These are phyloP conservation scores for Podaxis pistillaris DNA, from an alignment of 768 basidiomycete genomes.

Conservation along the genomic window DNA sequence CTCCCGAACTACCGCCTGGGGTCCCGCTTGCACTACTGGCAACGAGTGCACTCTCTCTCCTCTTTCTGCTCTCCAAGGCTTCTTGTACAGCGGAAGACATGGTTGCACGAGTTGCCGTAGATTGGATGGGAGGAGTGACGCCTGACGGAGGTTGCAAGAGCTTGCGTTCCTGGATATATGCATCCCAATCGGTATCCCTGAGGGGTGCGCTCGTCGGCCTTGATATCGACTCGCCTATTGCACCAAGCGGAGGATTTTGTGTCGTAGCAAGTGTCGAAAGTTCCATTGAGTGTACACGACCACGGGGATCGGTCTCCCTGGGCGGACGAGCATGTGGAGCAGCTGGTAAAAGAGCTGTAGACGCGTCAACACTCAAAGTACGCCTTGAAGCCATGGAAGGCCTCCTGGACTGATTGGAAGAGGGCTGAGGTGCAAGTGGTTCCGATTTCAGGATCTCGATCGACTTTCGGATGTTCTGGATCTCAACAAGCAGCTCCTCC, in stretches of 20 bases:
- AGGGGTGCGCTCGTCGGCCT: constrained; percentile 76
- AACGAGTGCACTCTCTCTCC: constrained; percentile 67
- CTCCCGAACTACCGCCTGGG: constrained; percentile 14
- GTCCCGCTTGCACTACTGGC: constrained; percentile 15
- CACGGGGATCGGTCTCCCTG: constrained; percentile 65
- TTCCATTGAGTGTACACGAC: constrained; percentile 73
- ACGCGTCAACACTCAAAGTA: constrained; percentile 67
- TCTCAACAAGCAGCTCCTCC: constrained; percentile 72
- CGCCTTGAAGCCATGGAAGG: constrained; percentile 67
- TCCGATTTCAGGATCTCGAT: constrained; percentile 76
- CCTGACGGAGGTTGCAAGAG: constrained; percentile 82
- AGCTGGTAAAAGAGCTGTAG: constrained; percentile 43
- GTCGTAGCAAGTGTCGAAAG: constrained; percentile 33
- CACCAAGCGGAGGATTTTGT: constrained; percentile 31
- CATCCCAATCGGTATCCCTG: constrained; percentile 80
- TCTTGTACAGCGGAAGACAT: constrained; percentile 74
- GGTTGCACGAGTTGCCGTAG: constrained; percentile 51
- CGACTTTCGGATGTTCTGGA: constrained; percentile 75
- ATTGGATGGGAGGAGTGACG: constrained; percentile 73
- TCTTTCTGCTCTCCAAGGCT: constrained; percentile 69
- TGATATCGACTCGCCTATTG: constrained; percentile 51
- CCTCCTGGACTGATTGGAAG: constrained; percentile 51
- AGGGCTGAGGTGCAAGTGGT: constrained; percentile 62
- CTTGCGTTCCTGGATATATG: constrained; percentile 82
- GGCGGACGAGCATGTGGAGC: constrained; percentile 68